Percentiles rank a stretch among this genome's conserved stretches.
phyloP scores from a whole-genome alignment of 176 grass and related monocot species.

The barley (Hordeum vulgare) region MorexV3_pseudomolecules_assembly NC_058519.1:485262169-485262668 shows the following conservation, averaged over 20 bases:
- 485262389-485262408: slow-evolving; percentile 30
- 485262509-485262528: slow-evolving; percentile 67
- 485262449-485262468: slow-evolving; percentile 91
- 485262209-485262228: slow-evolving; percentile 62
- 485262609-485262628: not conserved
- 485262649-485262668: not conserved
- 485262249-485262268: slow-evolving; percentile 77
- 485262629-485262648: slow-evolving; percentile 2
- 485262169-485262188: slow-evolving; percentile 68
- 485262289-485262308: slow-evolving; percentile 25
- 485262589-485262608: slow-evolving; percentile 28
- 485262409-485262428: slow-evolving; percentile 36
- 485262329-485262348: slow-evolving; percentile 79
- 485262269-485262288: slow-evolving; percentile 41
- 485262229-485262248: slow-evolving; percentile 56
- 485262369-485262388: slow-evolving; percentile 36
- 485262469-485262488: slow-evolving; percentile 95
- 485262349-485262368: slow-evolving; percentile 42
- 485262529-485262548: slow-evolving; percentile 59
- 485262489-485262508: slow-evolving; percentile 88
- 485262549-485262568: slow-evolving; percentile 58
- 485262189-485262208: slow-evolving; percentile 90
- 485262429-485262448: slow-evolving; percentile 60
- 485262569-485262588: slow-evolving; percentile 56
- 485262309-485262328: slow-evolving; percentile 84